Evolutionary conservation across 108 stramenopile genomes (phyloP), one percentile per base, ranked within the genome.

Genomic region (Fistulifera solaris): DNA sequence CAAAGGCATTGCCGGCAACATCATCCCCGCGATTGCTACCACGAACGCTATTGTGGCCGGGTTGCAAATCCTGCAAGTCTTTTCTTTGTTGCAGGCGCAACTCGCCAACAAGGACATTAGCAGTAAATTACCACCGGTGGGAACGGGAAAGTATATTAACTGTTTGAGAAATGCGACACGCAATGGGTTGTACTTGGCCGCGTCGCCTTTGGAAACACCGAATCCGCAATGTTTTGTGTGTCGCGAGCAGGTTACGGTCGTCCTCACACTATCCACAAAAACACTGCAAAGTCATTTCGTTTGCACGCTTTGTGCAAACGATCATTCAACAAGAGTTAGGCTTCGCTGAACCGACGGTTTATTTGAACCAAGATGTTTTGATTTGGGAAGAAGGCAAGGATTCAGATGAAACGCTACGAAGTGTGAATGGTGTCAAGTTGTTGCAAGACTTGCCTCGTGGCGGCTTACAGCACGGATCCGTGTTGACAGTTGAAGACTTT

Each of bases 1-100:
- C 71, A 98, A 98, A 77, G 97, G 99, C 25, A 95, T 98, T 45
- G 99, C 97, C 12, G 97, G 97, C 8, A 99, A 99, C 67, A 99
- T 98, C 58, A 97, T 99, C 63, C 97, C 97, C 19, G 99, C 99
- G 47, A 96, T 99, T 74, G 97, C 99, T 44, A 98, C 99, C 13
- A 99, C 97, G 51, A 99, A 99, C 83, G 99, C 99, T 26, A 97
- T 99, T 67, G 94, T 93, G 40, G 96, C 97, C 1, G 91, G 93
- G 3, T 60, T 90, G 59, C 89, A 89, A 63, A 73, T 92, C 38
- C 59, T 87, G 27, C 85, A 91, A 52, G 78, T 65, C 35, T 81
- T 87, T 67, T 68, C 73, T 44, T 72, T 95, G 48, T 61, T 90
- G 28, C 57, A 73, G 56, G 65, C 60, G 18, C 78, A 80, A 40